Base-by-base conservation (phyloP, 1,284 basidiomycete species). In the Marasmius sp. region DNA sequence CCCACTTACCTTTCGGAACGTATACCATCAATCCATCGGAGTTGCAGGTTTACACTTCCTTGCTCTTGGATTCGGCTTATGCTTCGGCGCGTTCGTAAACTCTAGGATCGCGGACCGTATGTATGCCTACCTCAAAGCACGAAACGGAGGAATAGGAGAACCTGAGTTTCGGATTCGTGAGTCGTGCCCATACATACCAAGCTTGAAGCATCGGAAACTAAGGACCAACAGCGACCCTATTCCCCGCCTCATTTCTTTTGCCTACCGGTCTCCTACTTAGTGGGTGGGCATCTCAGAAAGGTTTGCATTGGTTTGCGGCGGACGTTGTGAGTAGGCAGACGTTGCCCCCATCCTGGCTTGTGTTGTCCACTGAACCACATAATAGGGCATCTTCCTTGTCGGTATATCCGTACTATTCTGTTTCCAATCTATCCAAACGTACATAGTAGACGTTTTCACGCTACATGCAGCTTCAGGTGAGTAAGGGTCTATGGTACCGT, bases 371-470 rank as follows among this genome's bases (percentile, higher is more conserved):
- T 20, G 27, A 11, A 36, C n/a, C 9, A 22, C 63, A 7, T 16
- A 27, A 10, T 55, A 88, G 86, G 87, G 86, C 7, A 85, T 88
- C 56, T 81, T 77, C 0, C 70, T 81, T 45, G 75, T 87, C 16
- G 84, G 85, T 16, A 81, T 74, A 0, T 85, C 85, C 0, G 74
- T 81, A 47, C 83, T 87, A 53, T 73, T 87, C 22, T 77, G 77
- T 53, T 87, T 85, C 73, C 85, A 87, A 71, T 69, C 77, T 5
- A 84, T 86, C 18, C 85, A 86, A 68, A 84, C 81, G 0, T 88
- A 92, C 64, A 77, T 90, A 60, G 82, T 90, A 37, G 87, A 89
- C 66, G 74, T 85, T 0, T 91, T 89, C 71, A 85, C 87, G 0
- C 72, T 88, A 34, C 80, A 88, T 67, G 83, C 88, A 41, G 88